phyloP scores from a whole-genome alignment of 371 early-diverging fungal species.

The Entomophthora muscae region DNA sequence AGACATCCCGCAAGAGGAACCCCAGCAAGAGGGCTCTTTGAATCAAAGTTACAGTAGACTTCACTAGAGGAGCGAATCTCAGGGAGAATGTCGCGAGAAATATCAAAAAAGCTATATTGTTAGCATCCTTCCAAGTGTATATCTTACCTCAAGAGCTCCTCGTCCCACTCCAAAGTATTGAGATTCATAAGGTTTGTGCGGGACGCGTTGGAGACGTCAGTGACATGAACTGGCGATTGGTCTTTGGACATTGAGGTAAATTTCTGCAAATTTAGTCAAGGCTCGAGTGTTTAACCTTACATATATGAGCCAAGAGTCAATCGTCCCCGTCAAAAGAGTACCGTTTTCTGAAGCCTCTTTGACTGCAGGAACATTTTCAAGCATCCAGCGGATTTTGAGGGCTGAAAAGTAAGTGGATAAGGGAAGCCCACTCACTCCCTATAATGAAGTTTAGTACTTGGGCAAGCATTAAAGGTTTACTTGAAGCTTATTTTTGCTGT shows the following conservation, averaged over 20 bases:
- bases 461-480: background rate
- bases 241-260: constrained; percentile 20
- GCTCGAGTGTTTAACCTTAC: constrained; percentile 19
- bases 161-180: constrained; percentile 61
- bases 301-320: constrained; percentile 87
- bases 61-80: constrained; percentile 71
- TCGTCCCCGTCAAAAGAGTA: constrained; percentile 64
- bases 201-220: constrained; percentile 91
- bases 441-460: constrained; percentile 6
- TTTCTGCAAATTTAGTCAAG: background rate
- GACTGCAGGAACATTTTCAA: constrained; percentile 60
- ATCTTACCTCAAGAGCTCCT: constrained; percentile 39
- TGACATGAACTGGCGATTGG: constrained; percentile 30
- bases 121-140: background rate
- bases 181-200: constrained; percentile 91
- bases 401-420: constrained; percentile 87
- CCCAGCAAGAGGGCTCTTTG: constrained; percentile 35
- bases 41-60: constrained; percentile 46
- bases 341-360: constrained; percentile 40
- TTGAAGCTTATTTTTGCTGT: constrained; percentile 12
- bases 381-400: constrained; percentile 80
- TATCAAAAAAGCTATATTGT: constrained; percentile 37
- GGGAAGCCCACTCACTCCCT: constrained; percentile 67
- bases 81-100: constrained; percentile 45
- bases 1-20: constrained; percentile 66